These are phyloP conservation scores for Malassezia cuniculi DNA, from an alignment of 1,284 basidiomycete genomes.

Conservation along the genomic window DNA sequence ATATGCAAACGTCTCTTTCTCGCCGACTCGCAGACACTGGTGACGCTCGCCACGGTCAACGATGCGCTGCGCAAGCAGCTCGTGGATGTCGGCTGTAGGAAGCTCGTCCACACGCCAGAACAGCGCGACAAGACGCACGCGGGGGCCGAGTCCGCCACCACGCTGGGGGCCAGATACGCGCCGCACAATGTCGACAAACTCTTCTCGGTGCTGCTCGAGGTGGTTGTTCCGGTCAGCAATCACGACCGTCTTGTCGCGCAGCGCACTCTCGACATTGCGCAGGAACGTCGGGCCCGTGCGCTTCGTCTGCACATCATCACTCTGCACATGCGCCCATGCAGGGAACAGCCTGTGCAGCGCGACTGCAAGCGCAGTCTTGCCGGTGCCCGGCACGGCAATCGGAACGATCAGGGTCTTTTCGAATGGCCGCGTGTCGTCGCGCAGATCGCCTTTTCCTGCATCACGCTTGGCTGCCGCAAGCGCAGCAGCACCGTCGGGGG, in stretches of 20 bases:
- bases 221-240: constrained; percentile 44
- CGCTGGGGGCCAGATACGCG: constrained; percentile 12
- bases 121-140: constrained; percentile 30
- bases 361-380: constrained; percentile 79
- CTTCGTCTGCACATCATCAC: constrained; percentile 73
- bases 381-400: constrained; percentile 80
- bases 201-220: constrained; percentile 35
- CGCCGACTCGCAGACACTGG: constrained; percentile 28
- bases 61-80: constrained; percentile 25
- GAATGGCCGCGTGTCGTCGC: constrained; percentile 45
- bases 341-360: constrained; percentile 67
- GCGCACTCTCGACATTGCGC: constrained; percentile 54
- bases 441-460: constrained; percentile 18
- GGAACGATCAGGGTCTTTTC: constrained; percentile 77
- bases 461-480: constrained; percentile 35
- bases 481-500: constrained; percentile 17
- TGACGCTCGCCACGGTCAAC: constrained; percentile 32
- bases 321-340: constrained; percentile 65
- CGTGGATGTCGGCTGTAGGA: constrained; percentile 25
- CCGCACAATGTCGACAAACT: constrained; percentile 21
- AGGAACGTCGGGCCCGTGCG: constrained; percentile 66
- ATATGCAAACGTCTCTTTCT: constrained; percentile 44
- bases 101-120: constrained; percentile 24
- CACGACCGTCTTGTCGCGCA: constrained; percentile 21
- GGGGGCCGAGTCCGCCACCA: constrained; percentile 8